Base-by-base conservation (phyloP, 305 asterid genomes). In the Nicotiana rustica region DNA sequence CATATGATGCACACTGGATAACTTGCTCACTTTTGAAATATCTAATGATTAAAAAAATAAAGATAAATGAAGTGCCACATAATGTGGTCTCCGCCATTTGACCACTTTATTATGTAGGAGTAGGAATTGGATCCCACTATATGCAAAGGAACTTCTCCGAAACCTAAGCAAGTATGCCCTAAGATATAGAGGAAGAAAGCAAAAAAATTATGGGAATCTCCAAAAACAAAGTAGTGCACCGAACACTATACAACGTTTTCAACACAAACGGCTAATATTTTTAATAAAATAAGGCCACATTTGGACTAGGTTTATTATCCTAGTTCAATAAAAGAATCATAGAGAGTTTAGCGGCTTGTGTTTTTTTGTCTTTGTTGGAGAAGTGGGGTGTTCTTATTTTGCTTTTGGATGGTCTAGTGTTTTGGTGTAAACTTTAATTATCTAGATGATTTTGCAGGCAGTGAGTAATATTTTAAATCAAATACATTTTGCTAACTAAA, bases 231-330 rank as follows among this genome's bases (percentile, higher is more conserved):
- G 59, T 33, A 41, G 2, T 41, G 17, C 77, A 36, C 56, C 56
- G 3, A 41, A 41, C 49, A 7, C 49, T 2, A 41, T 41, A 41
- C 49, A 41, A 41, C 49, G 12, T 41, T 41, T 1, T 41, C 49
- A n/a, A 36, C 31, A 68, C 44, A 38, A 68, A 38, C 15, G 17
- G 56, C 77, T 68, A n/a, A 55, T 36, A 10, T 19, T 70, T 31
- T 10, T 19, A 18, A 70, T 70, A 70, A 41, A 71, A 13, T 47
- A 71, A 13, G 79, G 79, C 15, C 61, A 44, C 36, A 70, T 44
- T 73, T 44, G 14, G 19, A 13, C 41, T 47, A 41, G 79, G 79
- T 21, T 38, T 71, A 25, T 73, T 10, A 49, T 49, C 79, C 25
- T 73, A 49, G 64, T 49, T 49, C 44, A 73, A 49, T 25, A 49